Evolutionary conservation across 371 early-diverging fungal genomes (phyloP).

Genomic region (Mucor ambiguus): DNA sequence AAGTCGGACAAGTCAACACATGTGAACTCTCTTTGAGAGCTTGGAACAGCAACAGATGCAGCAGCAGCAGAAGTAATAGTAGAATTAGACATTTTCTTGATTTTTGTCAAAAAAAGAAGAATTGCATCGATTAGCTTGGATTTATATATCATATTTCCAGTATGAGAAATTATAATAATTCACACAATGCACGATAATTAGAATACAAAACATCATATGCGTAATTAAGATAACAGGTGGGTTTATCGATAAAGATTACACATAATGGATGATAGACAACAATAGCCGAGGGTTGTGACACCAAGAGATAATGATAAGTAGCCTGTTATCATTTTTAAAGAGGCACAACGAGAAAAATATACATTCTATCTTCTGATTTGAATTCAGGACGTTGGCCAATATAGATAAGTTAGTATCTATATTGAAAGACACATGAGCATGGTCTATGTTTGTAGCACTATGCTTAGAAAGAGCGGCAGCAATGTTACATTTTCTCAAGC

Average conservation of each 20-base stretch:
- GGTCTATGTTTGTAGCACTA: neutral
- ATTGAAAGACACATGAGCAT: neutral
- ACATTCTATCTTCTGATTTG: neutral
- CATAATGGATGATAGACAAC: neutral
- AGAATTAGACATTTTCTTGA: slow-evolving; percentile 1
- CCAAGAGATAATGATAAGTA: slow-evolving; percentile 7
- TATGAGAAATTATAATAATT: neutral
- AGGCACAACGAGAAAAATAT: neutral
- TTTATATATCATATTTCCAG: neutral
- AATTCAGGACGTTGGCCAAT: neutral
- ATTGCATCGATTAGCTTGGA: neutral
- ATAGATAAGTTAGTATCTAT: neutral
- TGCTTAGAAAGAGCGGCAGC: neutral
- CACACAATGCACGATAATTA: neutral
- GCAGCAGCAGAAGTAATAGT: slow-evolving; percentile 20
- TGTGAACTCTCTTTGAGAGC: slow-evolving; percentile 18
- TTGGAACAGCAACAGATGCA: slow-evolving; percentile 18
- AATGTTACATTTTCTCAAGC: neutral
- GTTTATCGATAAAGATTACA: neutral
- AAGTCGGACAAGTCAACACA: slow-evolving; percentile 28
- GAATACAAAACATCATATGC: neutral
- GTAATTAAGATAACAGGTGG: neutral
- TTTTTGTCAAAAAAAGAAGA: neutral
- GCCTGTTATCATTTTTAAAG: neutral
- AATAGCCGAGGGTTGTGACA: neutral